Base-by-base conservation (phyloP, 371 early-diverging fungal species). In the Syncephalastrum sp. region DNA sequence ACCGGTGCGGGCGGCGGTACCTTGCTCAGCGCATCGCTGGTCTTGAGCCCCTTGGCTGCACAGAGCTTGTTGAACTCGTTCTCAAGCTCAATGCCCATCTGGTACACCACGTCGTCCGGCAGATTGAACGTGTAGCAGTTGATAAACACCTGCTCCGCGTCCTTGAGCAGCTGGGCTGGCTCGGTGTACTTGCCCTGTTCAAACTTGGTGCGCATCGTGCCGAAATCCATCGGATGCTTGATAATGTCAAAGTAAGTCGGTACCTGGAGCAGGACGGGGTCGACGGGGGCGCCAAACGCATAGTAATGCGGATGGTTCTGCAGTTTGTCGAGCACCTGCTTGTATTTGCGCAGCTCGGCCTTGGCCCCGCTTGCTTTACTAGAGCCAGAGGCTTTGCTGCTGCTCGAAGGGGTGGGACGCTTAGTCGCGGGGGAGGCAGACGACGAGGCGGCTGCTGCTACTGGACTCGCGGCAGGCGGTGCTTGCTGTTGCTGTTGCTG, bases 41-140 rank as follows among this genome's bases (percentile, higher is more conserved):
- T 59, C 19, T 57, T 62, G 27, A 73, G 43, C 3, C 63, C 65
- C 44, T 62, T 67, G 21, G 60, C 65, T 16, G 45, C 58, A 38
- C 89, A 89, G 29, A 83, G 74, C 14, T 62, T 24, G 8, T 84
- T 71, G 58, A 91, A 91, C 4, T 81, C 75, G 10, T 56, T 47
- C 54, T 90, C 84, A 3, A 92, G 50, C 16, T 74, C 68, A 44
- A 67, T 54, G 0, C 87, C 91, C 72, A 82, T 79, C 17, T 77
- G 57, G 60, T 86, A 82, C 2, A 96, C 91, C 13, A 88, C 87
- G 19, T 89, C 79, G 16, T 86, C 92, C 3, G 83, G 72, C 15
- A 82, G 72, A 65, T 97, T 97, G 74, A 95, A 97, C 45, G 78
- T 68, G 51, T 83, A 85, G 67, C 96, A 95, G 73, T 97, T 97